Base-by-base conservation (phyloP, 768 basidiomycete species). In the Suillus decipiens region DNA sequence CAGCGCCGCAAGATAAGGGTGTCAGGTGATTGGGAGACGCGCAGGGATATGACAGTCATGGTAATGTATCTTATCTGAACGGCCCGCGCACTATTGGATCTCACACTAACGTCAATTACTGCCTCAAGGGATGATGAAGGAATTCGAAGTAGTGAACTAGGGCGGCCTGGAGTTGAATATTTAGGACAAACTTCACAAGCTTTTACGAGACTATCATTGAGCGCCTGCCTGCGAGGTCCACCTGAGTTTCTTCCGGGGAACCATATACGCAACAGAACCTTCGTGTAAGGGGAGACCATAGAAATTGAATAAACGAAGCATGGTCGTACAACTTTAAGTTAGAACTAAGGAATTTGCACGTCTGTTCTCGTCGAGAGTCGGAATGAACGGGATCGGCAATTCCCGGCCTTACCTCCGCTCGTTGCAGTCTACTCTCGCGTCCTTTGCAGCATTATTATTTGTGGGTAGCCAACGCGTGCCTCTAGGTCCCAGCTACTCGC, bases 371-470 rank as follows among this genome's bases (percentile, higher is more conserved):
- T 64, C 22, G 55, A 63, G 62, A 64, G 61, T 64, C 63, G 66
- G 66, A 71, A 65, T 63, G 65, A 45, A 34, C 19, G 42, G 28
- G 31, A 15, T 63, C 74, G 74, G 74, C 63, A 66, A 68, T 72
- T 75, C 61, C 74, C 74, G 74, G 73, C 34, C 59, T 57, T 50
- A 58, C 60, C 60, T 56, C 64, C 54, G 45, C 56, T 37, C 63
- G 65, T 58, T 60, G 56, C 60, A 63, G 64, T 39, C 36, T 53
- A 65, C 66, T 59, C 60, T 51, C 61, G 42, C 64, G 64, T 65
- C 57, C 48, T 60, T 50, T 51, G 39, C 60, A 36, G 59, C 59
- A 56, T 58, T 58, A 56, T 58, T 34, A 36, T 58, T 60, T 58
- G 42, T 37, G 33, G 50, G 24, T 37, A 24, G 43, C 59, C 48